Conservation (phyloP, 2,329 filamentous ascomycete species). For the Madurella mycetomatis region DNA sequence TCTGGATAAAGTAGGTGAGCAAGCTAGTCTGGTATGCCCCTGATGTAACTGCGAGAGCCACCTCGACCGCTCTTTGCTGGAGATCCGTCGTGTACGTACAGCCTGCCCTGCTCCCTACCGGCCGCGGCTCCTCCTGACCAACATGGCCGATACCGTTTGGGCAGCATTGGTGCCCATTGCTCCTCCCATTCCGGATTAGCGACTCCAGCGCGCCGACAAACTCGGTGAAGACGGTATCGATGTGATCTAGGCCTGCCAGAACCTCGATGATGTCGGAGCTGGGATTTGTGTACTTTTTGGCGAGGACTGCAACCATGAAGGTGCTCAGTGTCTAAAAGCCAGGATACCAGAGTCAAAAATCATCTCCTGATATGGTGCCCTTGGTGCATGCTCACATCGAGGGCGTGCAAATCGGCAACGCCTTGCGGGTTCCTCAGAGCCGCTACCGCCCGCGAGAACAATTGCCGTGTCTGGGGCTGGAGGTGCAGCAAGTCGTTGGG, state of each 20-base stretch:
- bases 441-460: constrained; percentile 70
- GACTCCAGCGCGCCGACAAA: constrained; percentile 78
- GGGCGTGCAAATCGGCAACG: constrained; percentile 68
- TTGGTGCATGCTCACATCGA: constrained; percentile 64
- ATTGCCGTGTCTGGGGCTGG: constrained; percentile 71
- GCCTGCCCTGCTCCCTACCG: constrained; percentile 3
- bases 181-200: constrained; percentile 73
- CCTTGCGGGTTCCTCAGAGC: constrained; percentile 57
- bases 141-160: constrained; percentile 16
- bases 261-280: constrained; percentile 92
- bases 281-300: constrained; percentile 89
- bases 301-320: constrained; percentile 76
- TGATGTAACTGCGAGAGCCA: constrained; percentile 77
- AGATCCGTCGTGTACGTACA: constrained; percentile 50
- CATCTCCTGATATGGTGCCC: background rate
- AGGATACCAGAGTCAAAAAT: background rate
- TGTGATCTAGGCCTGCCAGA: constrained; percentile 80
- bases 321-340: constrained; percentile 76
- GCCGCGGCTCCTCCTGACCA: constrained; percentile 6
- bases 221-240: constrained; percentile 82
- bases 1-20: constrained; percentile 89
- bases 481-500: constrained; percentile 72
- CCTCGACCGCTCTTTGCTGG: constrained; percentile 73
- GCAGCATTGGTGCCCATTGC: constrained; percentile 21
- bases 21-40: constrained; percentile 96